Base-by-base conservation (phyloP, 352 stramenopile species). In the Phytophthora citricola region DNA sequence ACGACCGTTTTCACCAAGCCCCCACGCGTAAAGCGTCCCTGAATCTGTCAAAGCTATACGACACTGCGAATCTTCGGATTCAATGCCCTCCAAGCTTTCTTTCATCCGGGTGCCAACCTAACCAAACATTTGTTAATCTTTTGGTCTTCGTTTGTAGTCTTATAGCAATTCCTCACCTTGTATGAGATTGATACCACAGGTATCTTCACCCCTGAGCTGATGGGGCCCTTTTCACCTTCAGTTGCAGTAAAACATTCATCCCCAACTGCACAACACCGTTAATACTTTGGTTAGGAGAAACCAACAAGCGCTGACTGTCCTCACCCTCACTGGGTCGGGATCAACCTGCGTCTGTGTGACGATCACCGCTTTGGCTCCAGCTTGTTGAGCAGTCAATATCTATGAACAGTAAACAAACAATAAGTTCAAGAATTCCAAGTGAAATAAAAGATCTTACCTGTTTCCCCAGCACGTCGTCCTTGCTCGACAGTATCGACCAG, bases 21-120 rank as follows among this genome's bases (percentile, higher is more conserved):
- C 85, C 85, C 85, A 93, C 1, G 83, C 77, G 47, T 93, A 93
- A 15, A 93, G 62, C 9, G 77, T 73, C 0, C 82, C 83, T 11
- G 76, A 73, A 1, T 64, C 75, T 3, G 48, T 40, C 10, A 89
- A 59, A 10, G 75, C 71, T 10, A 93, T 70, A 11, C 81, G 66
- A 15, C 63, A 83, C 8, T 76, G 65, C 0, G 73, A 77, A 22
- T 91, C 81, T 32, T 91, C 75, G 0, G 64, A 47, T 29, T 86
- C 70, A 3, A 80, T 65, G n/a, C 71, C 79, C 24, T 68, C 51
- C 43, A 88, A 64, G 2, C 22, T 73, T 24, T 58, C 44, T 36
- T 90, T 90, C 59, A 93, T 81, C 52, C 51, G 53, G 41, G 75
- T 52, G 7, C 79, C 78, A 5, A 63, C 51, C 81, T 89, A 49